Base-by-base conservation (phyloP, 257 asterid species). In the Ilex asprella region DNA sequence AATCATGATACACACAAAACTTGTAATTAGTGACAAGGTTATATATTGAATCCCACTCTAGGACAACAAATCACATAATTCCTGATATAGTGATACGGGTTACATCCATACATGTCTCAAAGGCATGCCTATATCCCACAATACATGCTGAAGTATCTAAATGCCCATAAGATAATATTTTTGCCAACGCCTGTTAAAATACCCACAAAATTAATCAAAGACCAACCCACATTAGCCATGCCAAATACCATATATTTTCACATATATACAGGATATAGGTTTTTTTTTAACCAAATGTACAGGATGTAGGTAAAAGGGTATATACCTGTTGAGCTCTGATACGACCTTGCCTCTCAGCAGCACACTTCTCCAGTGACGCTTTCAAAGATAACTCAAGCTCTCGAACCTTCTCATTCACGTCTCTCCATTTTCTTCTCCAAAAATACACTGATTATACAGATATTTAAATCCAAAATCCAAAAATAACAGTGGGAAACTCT, bases 291-390 rank as follows among this genome's bases (percentile, higher is more conserved):
- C 0, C 31, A 10, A 41, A 29, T 11, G 14, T 30, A n/a, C 8
- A 2, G 39, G 49, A 27, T 30, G 5, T 13, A 12, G 58, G 15
- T 21, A 35, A 58, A 39, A 30, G 14, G 59, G 12, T 11, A 30
- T 16, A 31, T 41, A 86, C 97, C 94, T 81, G 81, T 53, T 92
- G 95, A 80, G 97, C 97, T 81, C 95, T 84, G 65, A 84, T 82
- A 58, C 97, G 92, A 59, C 98, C 98, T 68, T 79, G 90, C 67
- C 98, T 86, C 76, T 89, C 98, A 62, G 95, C 91, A 65, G 81
- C 79, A 62, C 97, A 83, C 16, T 86, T 88, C 29, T 79, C 78
- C 67, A 79, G 51, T 31, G 95, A 88, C 59, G 67, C 64, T 63
- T 77, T 73, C 32, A 89, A 76, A 27, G 91, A 76, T 57, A 73